Conservation (phyloP, 805 yeast genomes). For the Lipomyces kockii region DNA sequence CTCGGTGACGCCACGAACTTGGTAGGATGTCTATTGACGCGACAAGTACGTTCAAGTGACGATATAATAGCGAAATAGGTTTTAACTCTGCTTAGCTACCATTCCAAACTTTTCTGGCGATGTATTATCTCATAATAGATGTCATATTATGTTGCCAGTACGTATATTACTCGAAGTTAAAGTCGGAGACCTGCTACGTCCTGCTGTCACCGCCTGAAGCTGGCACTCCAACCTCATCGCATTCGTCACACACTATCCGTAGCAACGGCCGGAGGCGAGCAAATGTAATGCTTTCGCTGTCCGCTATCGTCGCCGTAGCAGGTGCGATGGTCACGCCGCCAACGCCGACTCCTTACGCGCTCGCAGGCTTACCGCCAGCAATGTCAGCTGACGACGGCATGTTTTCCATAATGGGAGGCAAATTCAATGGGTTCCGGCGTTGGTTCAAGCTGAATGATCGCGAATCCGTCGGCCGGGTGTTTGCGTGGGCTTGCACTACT, state of each 20-base stretch:
- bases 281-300: slow-evolving; percentile 32
- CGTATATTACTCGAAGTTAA: slow-evolving; percentile 60
- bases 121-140: slow-evolving; percentile 77
- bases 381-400: not conserved
- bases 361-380: not conserved
- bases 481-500: slow-evolving; percentile 81
- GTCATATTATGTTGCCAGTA: slow-evolving; percentile 69
- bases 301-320: slow-evolving; percentile 33
- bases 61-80: not conserved
- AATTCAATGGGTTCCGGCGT: slow-evolving; percentile 22
- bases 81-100: slow-evolving; percentile 50
- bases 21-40: slow-evolving; percentile 72
- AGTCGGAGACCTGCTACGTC: slow-evolving; percentile 30
- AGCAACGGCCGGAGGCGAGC: slow-evolving; percentile 23
- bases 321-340: slow-evolving; percentile 34
- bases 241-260: slow-evolving; percentile 31
- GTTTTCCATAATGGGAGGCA: slow-evolving; percentile 1
- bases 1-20: slow-evolving; percentile 65
- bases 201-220: slow-evolving; percentile 30
- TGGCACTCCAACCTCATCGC: slow-evolving; percentile 24
- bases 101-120: slow-evolving; percentile 76
- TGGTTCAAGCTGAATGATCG: slow-evolving; percentile 26
- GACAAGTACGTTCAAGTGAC: slow-evolving; percentile 50
- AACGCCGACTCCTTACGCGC: slow-evolving; percentile 11
- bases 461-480: slow-evolving; percentile 49